Percentiles rank a stretch among this genome's conserved stretches.
Evolutionary conservation across 2,329 filamentous ascomycete genomes (phyloP).

Genomic region (Exutisphaerella laricina): DNA sequence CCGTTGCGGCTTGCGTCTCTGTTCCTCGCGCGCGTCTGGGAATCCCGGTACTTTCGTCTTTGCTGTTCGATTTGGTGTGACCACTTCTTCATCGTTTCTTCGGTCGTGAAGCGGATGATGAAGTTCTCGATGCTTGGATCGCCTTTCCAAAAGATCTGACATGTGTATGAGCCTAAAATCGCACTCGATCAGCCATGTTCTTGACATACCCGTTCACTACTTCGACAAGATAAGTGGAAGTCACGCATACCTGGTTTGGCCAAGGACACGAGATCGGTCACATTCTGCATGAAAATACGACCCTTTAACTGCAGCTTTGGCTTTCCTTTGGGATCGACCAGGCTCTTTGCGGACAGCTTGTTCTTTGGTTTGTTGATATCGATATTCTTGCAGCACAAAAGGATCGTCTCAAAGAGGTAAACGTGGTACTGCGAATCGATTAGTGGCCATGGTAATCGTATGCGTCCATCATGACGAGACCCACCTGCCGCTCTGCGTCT

Average conservation of each 20-base stretch:
- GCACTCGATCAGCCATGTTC: constrained; percentile 27
- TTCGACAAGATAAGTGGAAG: constrained; percentile 17
- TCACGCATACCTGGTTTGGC: constrained; percentile 70
- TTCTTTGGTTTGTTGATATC: constrained; percentile 75
- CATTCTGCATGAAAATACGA: constrained; percentile 98
- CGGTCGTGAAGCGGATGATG: constrained; percentile 85
- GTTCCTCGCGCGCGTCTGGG: constrained; percentile 43
- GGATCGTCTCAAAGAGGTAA: constrained; percentile 90
- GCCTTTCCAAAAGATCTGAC: constrained; percentile 98
- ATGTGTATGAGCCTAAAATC: constrained; percentile 72
- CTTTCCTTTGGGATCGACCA: constrained; percentile 68
- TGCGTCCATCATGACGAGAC: constrained; percentile 28
- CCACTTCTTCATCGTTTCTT: constrained; percentile 94
- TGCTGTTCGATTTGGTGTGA: constrained; percentile 71
- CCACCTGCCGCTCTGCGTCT: constrained; percentile 84
- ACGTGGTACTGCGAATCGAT: constrained; percentile 70
- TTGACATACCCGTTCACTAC: constrained; percentile 27
- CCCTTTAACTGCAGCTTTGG: constrained; percentile 82
- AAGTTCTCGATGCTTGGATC: constrained; percentile 95
- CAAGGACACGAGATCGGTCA: constrained; percentile 85
- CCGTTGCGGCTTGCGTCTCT: constrained; percentile 27
- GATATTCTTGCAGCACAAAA: constrained; percentile 95
- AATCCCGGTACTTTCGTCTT: constrained; percentile 49
- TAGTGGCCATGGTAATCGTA: background rate
- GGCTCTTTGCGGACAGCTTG: constrained; percentile 65